Percentiles rank a stretch among this genome's conserved stretches.
phyloP scores from a whole-genome alignment of 306 rosid species.

The Cucumis sativus region Cucumber_9930_V3 NC_026660.2:6245501-6246000 shows the following conservation, averaged over 20 bases:
- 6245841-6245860: background rate
- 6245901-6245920: constrained; percentile 19
- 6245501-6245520: background rate
- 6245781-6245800: background rate
- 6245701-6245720: background rate
- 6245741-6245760: background rate
- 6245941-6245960: constrained; percentile 71
- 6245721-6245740: background rate
- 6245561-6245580: background rate
- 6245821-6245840: background rate
- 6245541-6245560: background rate
- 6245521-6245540: background rate
- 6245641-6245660: background rate
- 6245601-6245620: background rate
- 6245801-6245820: background rate
- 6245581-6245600: background rate
- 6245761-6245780: background rate
- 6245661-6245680: background rate
- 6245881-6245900: background rate
- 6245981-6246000: constrained; percentile 15
- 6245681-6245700: background rate
- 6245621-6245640: background rate
- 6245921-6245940: constrained; percentile 37
- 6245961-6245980: constrained; percentile 41
- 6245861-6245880: background rate